Percentiles rank a stretch among this genome's conserved stretches.
phyloP scores from a whole-genome alignment of 768 basidiomycete species.

The Kwoniella pini region DNA sequence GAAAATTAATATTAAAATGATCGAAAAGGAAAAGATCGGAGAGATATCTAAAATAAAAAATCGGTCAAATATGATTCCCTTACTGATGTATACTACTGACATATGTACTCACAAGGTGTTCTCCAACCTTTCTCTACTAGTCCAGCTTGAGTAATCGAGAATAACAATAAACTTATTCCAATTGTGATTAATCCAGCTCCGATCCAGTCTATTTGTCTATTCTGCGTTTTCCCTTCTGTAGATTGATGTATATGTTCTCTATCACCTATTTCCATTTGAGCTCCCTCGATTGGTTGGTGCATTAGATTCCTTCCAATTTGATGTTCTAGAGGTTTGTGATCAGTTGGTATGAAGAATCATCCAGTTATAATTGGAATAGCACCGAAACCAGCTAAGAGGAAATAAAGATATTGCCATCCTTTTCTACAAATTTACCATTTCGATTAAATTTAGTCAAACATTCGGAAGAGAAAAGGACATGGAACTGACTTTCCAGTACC shows the following conservation, averaged over 20 bases:
- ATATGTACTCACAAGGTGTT: slow-evolving; percentile 59
- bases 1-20: slow-evolving; percentile 63
- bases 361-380: slow-evolving; percentile 61
- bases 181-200: slow-evolving; percentile 69
- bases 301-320: too few relatives aligned
- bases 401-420: slow-evolving; percentile 62
- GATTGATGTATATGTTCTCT: too few relatives aligned
- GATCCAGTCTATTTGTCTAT: slow-evolving; percentile 68
- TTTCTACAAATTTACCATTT: background rate
- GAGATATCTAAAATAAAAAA: slow-evolving; percentile 66
- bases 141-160: slow-evolving; percentile 70
- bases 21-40: slow-evolving; percentile 63
- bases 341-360: slow-evolving; percentile 64
- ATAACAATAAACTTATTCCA: slow-evolving; percentile 70
- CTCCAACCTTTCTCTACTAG: slow-evolving; percentile 65
- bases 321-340: slow-evolving; percentile 57
- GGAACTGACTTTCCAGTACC: background rate
- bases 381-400: slow-evolving; percentile 63
- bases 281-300: too few relatives aligned
- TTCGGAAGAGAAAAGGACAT: background rate
- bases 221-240: slow-evolving; percentile 26
- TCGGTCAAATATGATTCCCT: slow-evolving; percentile 1
- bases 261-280: too few relatives aligned
- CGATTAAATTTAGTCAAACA: too few relatives aligned
- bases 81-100: too few relatives aligned